These are phyloP conservation scores for Stenocarpella maydis DNA, from an alignment of 2,329 filamentous ascomycete species.

Conservation along the genomic window DNA sequence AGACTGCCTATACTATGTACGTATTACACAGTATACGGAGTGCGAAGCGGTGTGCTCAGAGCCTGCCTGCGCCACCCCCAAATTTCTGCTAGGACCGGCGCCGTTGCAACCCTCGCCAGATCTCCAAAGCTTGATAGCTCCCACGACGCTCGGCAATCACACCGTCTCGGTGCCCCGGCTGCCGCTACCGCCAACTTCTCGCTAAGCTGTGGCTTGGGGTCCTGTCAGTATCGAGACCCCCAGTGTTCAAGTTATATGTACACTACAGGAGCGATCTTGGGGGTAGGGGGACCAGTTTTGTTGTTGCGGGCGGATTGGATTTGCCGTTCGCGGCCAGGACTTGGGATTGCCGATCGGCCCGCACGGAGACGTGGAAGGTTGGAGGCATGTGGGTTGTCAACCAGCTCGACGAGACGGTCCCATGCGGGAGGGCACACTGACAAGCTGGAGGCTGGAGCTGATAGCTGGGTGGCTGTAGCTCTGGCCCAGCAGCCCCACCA, in stretches of 20 bases:
- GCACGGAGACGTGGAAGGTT: neutral
- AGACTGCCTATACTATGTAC: neutral
- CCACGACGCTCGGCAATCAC: conserved; percentile 19
- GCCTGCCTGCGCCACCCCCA: neutral
- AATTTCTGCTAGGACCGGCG: neutral
- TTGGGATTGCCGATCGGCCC: conserved; percentile 15
- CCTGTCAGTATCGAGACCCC: neutral
- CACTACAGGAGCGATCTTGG: neutral
- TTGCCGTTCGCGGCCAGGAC: conserved; percentile 7
- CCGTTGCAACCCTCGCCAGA: neutral
- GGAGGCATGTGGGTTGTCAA: neutral
- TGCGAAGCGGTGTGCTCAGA: neutral
- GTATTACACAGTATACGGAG: neutral
- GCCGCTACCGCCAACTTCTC: neutral
- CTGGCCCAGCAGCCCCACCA: conserved; percentile 5
- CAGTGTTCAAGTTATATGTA: neutral
- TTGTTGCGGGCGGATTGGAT: neutral
- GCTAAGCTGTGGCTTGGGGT: neutral
- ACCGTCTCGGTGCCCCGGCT: neutral
- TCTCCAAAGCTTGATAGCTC: conserved; percentile 19
- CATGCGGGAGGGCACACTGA: conserved; percentile 3
- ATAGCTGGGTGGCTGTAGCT: conserved; percentile 6
- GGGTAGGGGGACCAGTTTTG: neutral
- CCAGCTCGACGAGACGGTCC: conserved; percentile 18
- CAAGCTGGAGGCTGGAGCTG: neutral